phyloP scores from a whole-genome alignment of 2,329 filamentous ascomycete genomes.

The Sarocladium kiliense region DNA sequence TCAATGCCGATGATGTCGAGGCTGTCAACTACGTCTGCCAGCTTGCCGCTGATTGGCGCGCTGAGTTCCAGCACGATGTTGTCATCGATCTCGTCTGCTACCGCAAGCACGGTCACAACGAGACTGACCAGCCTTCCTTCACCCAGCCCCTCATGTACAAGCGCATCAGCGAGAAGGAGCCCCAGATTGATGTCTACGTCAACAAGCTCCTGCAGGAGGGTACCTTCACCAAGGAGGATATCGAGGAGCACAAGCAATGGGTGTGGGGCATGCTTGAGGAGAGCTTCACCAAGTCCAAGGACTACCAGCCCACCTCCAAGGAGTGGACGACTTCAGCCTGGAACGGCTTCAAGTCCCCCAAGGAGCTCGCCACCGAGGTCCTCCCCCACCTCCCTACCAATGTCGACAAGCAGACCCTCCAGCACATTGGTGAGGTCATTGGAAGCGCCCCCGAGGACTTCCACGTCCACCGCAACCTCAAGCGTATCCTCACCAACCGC shows the following conservation, averaged over 20 bases:
- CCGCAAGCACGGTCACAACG: conserved; percentile 98
- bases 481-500: conserved; percentile 86
- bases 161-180: conserved; percentile 79
- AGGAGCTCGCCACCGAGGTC: conserved; percentile 91
- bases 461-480: conserved; percentile 87
- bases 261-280: conserved; percentile 99
- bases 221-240: conserved; percentile 94
- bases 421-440: conserved; percentile 79
- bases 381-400: conserved; percentile 86
- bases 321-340: conserved; percentile 98
- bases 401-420: conserved; percentile 65
- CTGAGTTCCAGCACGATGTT: conserved; percentile 97
- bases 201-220: conserved; percentile 87
- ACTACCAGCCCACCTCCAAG: conserved; percentile 93
- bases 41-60: conserved; percentile 94
- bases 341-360: conserved; percentile 96
- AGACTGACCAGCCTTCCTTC: conserved; percentile 98
- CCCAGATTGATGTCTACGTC: conserved; percentile 86
- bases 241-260: conserved; percentile 99
- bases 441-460: conserved; percentile 78
- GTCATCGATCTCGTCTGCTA: conserved; percentile 99
- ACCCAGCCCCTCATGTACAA: conserved; percentile 99
- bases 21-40: conserved; percentile 98
- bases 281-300: conserved; percentile 94
- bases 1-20: conserved; percentile 97